Percentiles rank a stretch among this genome's conserved stretches.
Evolutionary conservation across 768 basidiomycete species (phyloP).

Genomic region (Tricholomella constricta): DNA sequence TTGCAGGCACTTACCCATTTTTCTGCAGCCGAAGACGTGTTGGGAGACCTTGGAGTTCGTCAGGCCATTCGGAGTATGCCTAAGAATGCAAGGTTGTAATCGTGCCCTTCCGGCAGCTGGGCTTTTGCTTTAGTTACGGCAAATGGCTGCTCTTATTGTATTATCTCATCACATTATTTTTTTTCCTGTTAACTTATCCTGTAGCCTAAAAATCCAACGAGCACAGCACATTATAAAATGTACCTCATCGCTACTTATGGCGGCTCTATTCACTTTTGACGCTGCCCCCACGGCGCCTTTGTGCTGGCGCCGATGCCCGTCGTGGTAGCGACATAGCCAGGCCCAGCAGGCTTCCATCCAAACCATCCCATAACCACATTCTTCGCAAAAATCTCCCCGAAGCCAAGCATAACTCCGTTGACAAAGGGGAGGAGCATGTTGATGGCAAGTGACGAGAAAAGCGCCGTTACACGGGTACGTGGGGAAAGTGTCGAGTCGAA

Average conservation of each 20-base stretch:
- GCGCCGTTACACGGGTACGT: conserved; percentile 66
- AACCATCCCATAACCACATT: conserved; percentile 63
- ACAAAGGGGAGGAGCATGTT: conserved; percentile 87
- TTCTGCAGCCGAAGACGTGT: conserved; percentile 67
- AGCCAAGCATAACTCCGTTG: conserved; percentile 96
- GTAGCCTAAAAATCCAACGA: not conserved
- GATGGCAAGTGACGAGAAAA: conserved; percentile 76
- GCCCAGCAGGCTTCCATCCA: conserved; percentile 43
- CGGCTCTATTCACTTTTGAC: conserved; percentile 18
- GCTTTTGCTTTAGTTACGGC: not conserved
- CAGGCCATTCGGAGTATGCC: conserved; percentile 81
- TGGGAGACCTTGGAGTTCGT: conserved; percentile 80
- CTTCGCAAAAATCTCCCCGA: conserved; percentile 91
- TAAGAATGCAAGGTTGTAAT: conserved; percentile 61
- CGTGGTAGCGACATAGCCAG: conserved; percentile 40
- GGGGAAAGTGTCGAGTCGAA: conserved; percentile 69
- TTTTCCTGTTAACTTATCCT: not conserved
- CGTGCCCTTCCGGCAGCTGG: not conserved
- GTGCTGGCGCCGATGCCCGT: conserved; percentile 32
- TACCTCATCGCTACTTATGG: conserved; percentile 6
- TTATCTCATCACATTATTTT: not conserved
- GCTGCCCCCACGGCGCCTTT: conserved; percentile 24
- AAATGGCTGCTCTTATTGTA: conserved; percentile 1
- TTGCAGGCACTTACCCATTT: conserved; percentile 5
- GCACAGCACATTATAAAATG: not conserved